Percentiles rank a stretch among this genome's conserved stretches.
Evolutionary conservation across 495 filamentous ascomycete genomes (phyloP).

Genomic region (Talaromyces proteolyticus): DNA sequence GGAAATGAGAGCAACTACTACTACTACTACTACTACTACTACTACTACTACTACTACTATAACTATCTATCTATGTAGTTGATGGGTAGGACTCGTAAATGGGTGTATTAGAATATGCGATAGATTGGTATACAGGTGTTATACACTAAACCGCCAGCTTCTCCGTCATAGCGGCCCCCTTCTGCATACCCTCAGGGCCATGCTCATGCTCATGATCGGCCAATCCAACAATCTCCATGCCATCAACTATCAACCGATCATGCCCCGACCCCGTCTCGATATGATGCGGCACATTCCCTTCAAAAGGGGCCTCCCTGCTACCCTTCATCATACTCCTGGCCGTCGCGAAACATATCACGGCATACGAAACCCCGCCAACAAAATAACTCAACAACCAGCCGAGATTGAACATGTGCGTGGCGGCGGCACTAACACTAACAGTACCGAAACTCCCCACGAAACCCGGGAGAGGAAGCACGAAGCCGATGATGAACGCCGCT

Average conservation of each 20-base stretch:
- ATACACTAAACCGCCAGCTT: constrained; percentile 15
- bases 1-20: no score
- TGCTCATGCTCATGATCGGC: neutral
- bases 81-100: no score
- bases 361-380: constrained; percentile 2
- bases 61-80: no score
- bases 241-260: constrained; percentile 8
- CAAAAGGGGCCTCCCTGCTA: neutral
- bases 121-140: no score
- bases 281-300: neutral
- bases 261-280: constrained; percentile 16
- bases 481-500: constrained; percentile 1
- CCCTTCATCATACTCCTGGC: neutral
- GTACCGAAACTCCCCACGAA: constrained; percentile 2
- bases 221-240: constrained; percentile 7
- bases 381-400: constrained; percentile 6
- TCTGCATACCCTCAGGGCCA: constrained; percentile 13
- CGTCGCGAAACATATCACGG: neutral
- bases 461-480: neutral
- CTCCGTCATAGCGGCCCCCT: constrained; percentile 14
- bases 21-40: no score
- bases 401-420: neutral
- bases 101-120: no score
- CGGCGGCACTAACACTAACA: neutral
- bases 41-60: no score